Conservation (phyloP, 805 yeast species). For the Saccharomycopsis schoenii region DNA sequence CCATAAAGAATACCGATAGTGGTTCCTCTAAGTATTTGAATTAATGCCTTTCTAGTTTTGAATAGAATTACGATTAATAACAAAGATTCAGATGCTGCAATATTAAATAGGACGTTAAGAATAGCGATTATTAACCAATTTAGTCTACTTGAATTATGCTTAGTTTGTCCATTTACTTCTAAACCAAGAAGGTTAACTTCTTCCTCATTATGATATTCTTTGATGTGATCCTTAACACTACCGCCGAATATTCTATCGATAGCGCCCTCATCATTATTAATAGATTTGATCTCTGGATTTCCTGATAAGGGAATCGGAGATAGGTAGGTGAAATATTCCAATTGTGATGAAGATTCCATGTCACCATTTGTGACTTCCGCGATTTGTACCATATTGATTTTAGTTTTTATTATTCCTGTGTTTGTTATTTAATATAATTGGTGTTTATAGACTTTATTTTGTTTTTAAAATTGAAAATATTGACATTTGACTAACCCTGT, state of each 20-base stretch:
- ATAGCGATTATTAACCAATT: neutral
- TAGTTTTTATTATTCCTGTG: neutral
- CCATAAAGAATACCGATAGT: neutral
- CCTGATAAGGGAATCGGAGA: slow-evolving; percentile 1
- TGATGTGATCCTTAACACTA: neutral
- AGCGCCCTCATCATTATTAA: neutral
- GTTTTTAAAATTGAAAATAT: neutral
- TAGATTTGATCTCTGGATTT: neutral
- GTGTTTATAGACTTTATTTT: neutral
- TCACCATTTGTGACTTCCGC: neutral
- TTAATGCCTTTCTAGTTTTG: neutral
- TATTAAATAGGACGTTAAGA: neutral
- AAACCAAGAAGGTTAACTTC: neutral
- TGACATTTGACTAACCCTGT: neutral
- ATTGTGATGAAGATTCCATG: neutral
- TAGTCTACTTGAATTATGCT: neutral
- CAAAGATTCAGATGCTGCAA: neutral
- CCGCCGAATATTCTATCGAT: neutral
- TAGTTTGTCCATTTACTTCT: neutral
- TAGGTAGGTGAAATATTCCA: neutral
- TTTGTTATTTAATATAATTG: neutral
- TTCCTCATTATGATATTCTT: neutral
- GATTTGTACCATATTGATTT: neutral
- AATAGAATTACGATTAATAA: neutral
- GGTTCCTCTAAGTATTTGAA: neutral